Percentiles rank a stretch among this genome's conserved stretches.
Conservation (phyloP, 805 yeast genomes). For the Pichia ethanolica region DNA sequence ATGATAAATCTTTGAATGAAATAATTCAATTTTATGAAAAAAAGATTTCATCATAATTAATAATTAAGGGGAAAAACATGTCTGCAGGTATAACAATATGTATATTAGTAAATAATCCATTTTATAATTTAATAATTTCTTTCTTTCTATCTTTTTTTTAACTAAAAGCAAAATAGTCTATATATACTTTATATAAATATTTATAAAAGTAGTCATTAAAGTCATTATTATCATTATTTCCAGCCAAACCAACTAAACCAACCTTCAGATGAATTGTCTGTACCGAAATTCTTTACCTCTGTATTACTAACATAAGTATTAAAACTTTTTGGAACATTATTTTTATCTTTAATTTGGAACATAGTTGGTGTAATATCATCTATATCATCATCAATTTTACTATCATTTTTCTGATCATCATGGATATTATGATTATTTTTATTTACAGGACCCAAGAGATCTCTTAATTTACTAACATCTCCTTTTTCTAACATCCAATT, state of each 20-base stretch:
- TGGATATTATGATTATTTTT: constrained; percentile 19
- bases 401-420: constrained; percentile 13
- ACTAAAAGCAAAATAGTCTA: no score
- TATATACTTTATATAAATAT: no score
- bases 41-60: background rate
- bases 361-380: constrained; percentile 17
- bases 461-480: constrained; percentile 48
- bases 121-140: no score
- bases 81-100: background rate
- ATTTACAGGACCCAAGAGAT: constrained; percentile 38
- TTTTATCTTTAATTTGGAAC: constrained; percentile 17
- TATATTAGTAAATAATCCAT: background rate
- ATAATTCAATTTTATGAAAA: constrained; percentile 18
- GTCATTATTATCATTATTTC: background rate
- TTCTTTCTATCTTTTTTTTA: no score
- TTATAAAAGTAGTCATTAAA: background rate
- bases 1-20: constrained; percentile 16
- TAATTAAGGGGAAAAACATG: background rate
- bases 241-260: constrained; percentile 14
- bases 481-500: constrained; percentile 74
- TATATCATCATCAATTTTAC: constrained; percentile 24
- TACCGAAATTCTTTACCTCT: constrained; percentile 19
- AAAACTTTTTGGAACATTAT: constrained; percentile 22
- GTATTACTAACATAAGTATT: constrained; percentile 22
- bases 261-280: constrained; percentile 19